Evolutionary conservation across 371 early-diverging fungal species (phyloP).

Genomic region (Rhizomucor miehei): DNA sequence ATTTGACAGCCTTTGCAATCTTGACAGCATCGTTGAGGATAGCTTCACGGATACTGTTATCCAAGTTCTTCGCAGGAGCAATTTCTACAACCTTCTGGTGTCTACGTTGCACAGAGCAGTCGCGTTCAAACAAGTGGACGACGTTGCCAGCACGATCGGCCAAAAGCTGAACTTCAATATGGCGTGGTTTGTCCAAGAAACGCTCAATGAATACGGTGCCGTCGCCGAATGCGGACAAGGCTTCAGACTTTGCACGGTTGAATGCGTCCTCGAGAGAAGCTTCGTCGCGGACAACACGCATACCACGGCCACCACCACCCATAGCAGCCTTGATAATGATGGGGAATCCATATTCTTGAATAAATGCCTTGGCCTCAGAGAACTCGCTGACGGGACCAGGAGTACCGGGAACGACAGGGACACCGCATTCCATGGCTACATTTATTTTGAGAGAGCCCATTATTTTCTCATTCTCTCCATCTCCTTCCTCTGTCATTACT

Average conservation of each 20-base stretch:
- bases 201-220: slow-evolving; percentile 94
- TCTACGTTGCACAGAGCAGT: slow-evolving; percentile 97
- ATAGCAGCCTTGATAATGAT: slow-evolving; percentile 97
- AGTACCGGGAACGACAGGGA: slow-evolving; percentile 85
- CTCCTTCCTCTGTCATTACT: slow-evolving; percentile 11
- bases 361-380: slow-evolving; percentile 70
- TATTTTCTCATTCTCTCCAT: too few relatives aligned
- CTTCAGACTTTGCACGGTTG: slow-evolving; percentile 83
- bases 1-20: slow-evolving; percentile 85
- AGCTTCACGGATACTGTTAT: slow-evolving; percentile 63
- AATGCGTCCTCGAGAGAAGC: slow-evolving; percentile 70
- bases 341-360: slow-evolving; percentile 83
- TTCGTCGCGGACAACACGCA: slow-evolving; percentile 85
- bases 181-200: slow-evolving; percentile 88
- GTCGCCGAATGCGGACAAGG: slow-evolving; percentile 90
- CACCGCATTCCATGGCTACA: slow-evolving; percentile 71
- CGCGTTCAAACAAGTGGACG: slow-evolving; percentile 90
- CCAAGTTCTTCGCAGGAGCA: slow-evolving; percentile 81
- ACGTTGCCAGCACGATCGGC: slow-evolving; percentile 90
- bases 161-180: slow-evolving; percentile 96
- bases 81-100: slow-evolving; percentile 98
- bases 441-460: too few relatives aligned
- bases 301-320: slow-evolving; percentile 98
- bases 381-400: slow-evolving; percentile 78
- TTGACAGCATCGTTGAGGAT: slow-evolving; percentile 90